Conservation (phyloP, 106 monocot genomes). For the Dendrobium chrysotoxum region DNA sequence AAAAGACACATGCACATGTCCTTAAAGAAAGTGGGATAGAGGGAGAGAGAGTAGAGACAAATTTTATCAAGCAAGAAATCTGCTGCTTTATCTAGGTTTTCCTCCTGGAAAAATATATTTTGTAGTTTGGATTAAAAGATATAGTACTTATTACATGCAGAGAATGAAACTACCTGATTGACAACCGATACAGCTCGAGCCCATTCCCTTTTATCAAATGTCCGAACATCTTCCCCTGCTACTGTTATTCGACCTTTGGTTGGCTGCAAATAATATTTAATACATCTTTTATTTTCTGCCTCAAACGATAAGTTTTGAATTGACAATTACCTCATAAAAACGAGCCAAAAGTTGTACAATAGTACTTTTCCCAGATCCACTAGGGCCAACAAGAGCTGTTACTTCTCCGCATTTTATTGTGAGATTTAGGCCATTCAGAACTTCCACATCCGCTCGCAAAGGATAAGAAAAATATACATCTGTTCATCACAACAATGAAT, state of each 20-base stretch:
- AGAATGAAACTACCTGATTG: conserved; percentile 70
- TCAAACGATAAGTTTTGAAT: not conserved
- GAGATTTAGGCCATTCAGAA: conserved; percentile 76
- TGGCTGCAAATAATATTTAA: conserved; percentile 42
- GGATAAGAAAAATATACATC: conserved; percentile 94
- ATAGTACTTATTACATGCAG: not conserved
- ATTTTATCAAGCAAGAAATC: too few species aligned
- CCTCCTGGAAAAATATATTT: not conserved
- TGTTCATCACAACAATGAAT: conserved; percentile 24
- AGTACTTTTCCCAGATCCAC: conserved; percentile 99
- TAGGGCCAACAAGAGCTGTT: conserved; percentile 94
- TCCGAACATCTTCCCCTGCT: conserved; percentile 83
- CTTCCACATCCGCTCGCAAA: conserved; percentile 69
- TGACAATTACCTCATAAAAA: conserved; percentile 82
- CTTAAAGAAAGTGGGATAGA: too few species aligned
- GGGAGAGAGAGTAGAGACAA: too few species aligned
- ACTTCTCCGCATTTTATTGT: conserved; percentile 75
- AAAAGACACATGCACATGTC: too few species aligned
- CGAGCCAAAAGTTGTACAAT: conserved; percentile 94
- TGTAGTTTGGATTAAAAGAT: not conserved
- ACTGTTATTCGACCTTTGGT: conserved; percentile 87
- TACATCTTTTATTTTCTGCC: not conserved
- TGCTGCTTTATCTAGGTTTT: too few species aligned
- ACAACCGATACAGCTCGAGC: conserved; percentile 74
- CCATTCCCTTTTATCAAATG: conserved; percentile 98